Conservation (phyloP, 495 filamentous ascomycete genomes). For the Podospora pseudoanserina region DNA sequence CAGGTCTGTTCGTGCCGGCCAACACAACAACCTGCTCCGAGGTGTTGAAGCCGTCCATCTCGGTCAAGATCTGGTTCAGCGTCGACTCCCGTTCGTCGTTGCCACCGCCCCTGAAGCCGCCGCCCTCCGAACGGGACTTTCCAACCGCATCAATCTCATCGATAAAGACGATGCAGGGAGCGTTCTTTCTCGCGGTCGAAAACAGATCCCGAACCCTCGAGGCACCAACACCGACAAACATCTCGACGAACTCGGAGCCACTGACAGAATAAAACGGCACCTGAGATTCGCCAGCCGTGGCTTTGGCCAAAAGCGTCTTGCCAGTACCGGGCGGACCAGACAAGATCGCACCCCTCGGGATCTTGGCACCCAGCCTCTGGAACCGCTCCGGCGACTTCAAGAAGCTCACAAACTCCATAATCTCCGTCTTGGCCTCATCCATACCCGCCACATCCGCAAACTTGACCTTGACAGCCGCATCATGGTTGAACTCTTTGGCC, state of each 20-base stretch:
- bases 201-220: constrained; percentile 94
- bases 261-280: constrained; percentile 98
- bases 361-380: constrained; percentile 92
- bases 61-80: constrained; percentile 95
- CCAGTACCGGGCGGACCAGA: constrained; percentile 95
- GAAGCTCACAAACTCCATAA: constrained; percentile 99
- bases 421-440: constrained; percentile 97
- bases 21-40: constrained; percentile 97
- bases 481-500: constrained; percentile 95
- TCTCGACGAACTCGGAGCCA: constrained; percentile 98
- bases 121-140: constrained; percentile 70
- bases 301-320: constrained; percentile 96
- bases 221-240: constrained; percentile 98
- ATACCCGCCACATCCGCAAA: constrained; percentile 97
- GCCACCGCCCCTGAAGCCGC: constrained; percentile 69
- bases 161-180: constrained; percentile 98
- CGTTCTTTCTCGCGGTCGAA: constrained; percentile 88
- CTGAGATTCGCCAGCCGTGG: constrained; percentile 93
- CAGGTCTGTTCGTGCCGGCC: constrained; percentile 91
- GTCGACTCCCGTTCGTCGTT: constrained; percentile 97
- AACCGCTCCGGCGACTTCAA: constrained; percentile 85
- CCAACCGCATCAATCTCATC: constrained; percentile 99
- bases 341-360: constrained; percentile 92
- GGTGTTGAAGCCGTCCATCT: constrained; percentile 99
- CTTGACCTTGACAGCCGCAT: constrained; percentile 91